phyloP scores from a whole-genome alignment of 768 basidiomycete genomes.

The Boletus reticulatus region DNA sequence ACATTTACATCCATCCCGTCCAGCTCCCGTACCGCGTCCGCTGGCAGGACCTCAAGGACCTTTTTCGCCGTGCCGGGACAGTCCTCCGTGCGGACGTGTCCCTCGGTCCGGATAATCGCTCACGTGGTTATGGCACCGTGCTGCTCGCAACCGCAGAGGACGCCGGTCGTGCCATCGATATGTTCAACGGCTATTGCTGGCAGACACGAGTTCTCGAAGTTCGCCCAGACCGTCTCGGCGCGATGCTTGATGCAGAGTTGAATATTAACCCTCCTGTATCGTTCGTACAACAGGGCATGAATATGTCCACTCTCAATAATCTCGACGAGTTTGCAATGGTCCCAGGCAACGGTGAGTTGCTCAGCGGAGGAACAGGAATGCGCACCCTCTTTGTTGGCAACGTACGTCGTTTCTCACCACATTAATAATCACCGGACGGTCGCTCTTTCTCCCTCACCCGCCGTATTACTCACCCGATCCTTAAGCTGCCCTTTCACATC shows the following conservation, averaged over 20 bases:
- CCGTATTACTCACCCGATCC: constrained; percentile 16
- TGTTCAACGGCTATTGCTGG: constrained; percentile 98
- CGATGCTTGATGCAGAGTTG: constrained; percentile 25
- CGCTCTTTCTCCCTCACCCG: neutral
- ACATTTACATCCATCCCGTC: neutral
- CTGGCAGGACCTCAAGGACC: constrained; percentile 99
- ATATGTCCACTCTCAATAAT: constrained; percentile 10
- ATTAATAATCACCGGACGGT: constrained; percentile 2
- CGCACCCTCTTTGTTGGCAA: constrained; percentile 87
- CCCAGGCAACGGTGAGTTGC: constrained; percentile 20
- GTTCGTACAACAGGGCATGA: constrained; percentile 20
- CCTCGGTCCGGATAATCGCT: constrained; percentile 85
- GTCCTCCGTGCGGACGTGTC: constrained; percentile 78
- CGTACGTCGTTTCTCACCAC: constrained; percentile 45
- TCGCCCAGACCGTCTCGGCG: constrained; percentile 72
- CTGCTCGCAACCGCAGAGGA: constrained; percentile 93
- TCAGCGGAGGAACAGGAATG: constrained; percentile 32
- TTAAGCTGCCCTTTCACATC: constrained; percentile 87
- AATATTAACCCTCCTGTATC: constrained; percentile 15
- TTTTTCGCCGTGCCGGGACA: constrained; percentile 93
- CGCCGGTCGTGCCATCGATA: constrained; percentile 90
- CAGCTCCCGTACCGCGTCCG: constrained; percentile 95
- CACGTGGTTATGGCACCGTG: constrained; percentile 92
- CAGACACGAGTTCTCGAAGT: constrained; percentile 92
- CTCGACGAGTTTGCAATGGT: constrained; percentile 18